A percentile compares a stretch with the other conserved stretches of the same genome.
Conservation (phyloP, 352 stramenopile species). For the Hyaloperonospora brassicae region DNA sequence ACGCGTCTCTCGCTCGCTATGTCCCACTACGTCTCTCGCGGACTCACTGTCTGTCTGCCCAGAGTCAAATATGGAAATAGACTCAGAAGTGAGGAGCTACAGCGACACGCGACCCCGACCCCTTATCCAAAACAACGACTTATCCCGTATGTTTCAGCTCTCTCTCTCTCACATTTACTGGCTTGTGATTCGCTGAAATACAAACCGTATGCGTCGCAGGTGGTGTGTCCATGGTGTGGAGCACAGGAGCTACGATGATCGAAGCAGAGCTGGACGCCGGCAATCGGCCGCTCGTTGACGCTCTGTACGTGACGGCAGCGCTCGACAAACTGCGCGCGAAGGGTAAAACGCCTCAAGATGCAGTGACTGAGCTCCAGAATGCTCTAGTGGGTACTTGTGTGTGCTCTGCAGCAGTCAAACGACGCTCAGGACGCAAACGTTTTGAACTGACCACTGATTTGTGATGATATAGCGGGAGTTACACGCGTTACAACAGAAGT, state of each 20-base stretch:
- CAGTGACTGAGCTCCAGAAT: conserved; percentile 20
- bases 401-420: not conserved
- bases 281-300: conserved; percentile 26
- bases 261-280: conserved; percentile 1
- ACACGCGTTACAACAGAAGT: conserved; percentile 38
- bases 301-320: conserved; percentile 41
- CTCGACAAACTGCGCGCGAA: conserved; percentile 18
- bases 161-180: conserved; percentile 8
- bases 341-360: conserved; percentile 21
- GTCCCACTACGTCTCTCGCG: too few species aligned
- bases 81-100: conserved; percentile 2
- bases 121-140: conserved; percentile 13
- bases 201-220: not conserved
- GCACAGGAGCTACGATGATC: not conserved
- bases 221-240: not conserved
- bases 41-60: too few species aligned
- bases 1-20: too few species aligned
- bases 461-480: conserved; percentile 30
- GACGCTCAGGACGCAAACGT: not conserved
- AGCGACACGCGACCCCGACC: too few species aligned
- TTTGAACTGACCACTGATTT: not conserved
- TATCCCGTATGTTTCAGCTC: conserved; percentile 9
- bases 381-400: conserved; percentile 19
- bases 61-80: conserved; percentile 19
- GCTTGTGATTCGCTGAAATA: conserved; percentile 9